These are phyloP conservation scores for Neurospora hispaniola DNA, from an alignment of 495 filamentous ascomycete genomes.

Conservation along the genomic window DNA sequence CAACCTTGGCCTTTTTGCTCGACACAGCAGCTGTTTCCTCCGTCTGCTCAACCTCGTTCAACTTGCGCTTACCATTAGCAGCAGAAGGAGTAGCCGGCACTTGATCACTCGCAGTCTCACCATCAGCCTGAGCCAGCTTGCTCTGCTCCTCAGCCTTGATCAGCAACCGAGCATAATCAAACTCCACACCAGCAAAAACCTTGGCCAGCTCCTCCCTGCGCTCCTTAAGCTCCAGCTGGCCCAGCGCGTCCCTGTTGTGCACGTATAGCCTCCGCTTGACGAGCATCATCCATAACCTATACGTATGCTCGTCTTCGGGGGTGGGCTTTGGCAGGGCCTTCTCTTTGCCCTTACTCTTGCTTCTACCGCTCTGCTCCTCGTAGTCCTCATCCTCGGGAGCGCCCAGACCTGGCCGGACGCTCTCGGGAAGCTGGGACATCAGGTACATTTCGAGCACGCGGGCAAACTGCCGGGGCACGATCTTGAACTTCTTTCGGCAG, in stretches of 20 bases:
- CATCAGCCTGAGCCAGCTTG: constrained; percentile 1
- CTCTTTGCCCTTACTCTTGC: not conserved
- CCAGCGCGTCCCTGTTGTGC: constrained; percentile 64
- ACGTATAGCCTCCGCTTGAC: constrained; percentile 73
- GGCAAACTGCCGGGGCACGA: constrained; percentile 76
- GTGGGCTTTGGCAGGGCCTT: constrained; percentile 14
- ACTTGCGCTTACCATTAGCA: constrained; percentile 23
- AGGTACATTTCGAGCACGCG: constrained; percentile 84
- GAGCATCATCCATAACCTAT: constrained; percentile 73
- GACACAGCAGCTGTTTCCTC: not conserved
- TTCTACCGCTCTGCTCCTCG: not conserved
- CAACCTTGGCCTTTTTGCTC: constrained; percentile 28
- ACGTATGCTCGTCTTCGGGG: constrained; percentile 35
- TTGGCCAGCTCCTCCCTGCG: constrained; percentile 74
- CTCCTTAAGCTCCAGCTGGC: constrained; percentile 66
- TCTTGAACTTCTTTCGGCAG: constrained; percentile 59
- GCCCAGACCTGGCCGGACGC: constrained; percentile 41
- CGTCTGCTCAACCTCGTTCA: constrained; percentile 3
- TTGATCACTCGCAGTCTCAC: not conserved
- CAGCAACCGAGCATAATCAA: constrained; percentile 67
- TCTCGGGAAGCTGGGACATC: constrained; percentile 57
- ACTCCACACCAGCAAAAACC: constrained; percentile 63
- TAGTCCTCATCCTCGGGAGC: constrained; percentile 3
- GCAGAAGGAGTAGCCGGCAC: constrained; percentile 3
- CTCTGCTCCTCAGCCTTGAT: constrained; percentile 21